Base-by-base conservation (phyloP, 371 early-diverging fungal genomes). In the Basidiobolus meristosporus region DNA sequence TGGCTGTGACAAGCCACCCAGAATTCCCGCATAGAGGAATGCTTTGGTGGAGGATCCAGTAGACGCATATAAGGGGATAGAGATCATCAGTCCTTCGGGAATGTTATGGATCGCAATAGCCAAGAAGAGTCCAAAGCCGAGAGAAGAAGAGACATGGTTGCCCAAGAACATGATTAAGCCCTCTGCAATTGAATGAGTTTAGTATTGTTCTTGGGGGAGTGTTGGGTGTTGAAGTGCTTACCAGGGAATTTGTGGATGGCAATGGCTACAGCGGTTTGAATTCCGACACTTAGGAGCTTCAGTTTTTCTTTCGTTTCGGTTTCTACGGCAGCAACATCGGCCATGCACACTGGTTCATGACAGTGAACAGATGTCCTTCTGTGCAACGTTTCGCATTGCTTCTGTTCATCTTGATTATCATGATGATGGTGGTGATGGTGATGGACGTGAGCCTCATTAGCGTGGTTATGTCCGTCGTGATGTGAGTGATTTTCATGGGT, bases 91-190 rank as follows among this genome's bases (percentile, higher is more conserved):
- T 0, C 86, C 87, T 42, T 86, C 87, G 21, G 80, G 78, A 16
- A 82, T 50, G 48, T 86, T 86, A 52, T 86, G 87, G 12, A 81
- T 63, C 0, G 70, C 62, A 43, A 86, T 73, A 10, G 81, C 81
- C 23, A 65, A 59, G 14, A 76, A 69, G 22, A 86, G 73, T n/a
- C 67, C 67, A 2, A 74, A 40, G 3, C 86, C 83, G 7, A 82
- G 54, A 34, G 61, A 51, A 11, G 65, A 55, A 15, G 75, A 73
- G 12, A 71, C 68, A 39, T 68, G 56, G 15, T 73, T 65, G 2
- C 80, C 72, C 6, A 81, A 48, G 47, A 76, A 80, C 44, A 78
- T 77, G 19, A 82, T 74, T 41, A 86, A 45, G 1, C 86, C 86
- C 60, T 86, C n/a, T n/a, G n/a, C n/a, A n/a, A n/a, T n/a, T n/a